Conservation (phyloP, 208 protist genomes). For the Leishmania gerbilli region DNA sequence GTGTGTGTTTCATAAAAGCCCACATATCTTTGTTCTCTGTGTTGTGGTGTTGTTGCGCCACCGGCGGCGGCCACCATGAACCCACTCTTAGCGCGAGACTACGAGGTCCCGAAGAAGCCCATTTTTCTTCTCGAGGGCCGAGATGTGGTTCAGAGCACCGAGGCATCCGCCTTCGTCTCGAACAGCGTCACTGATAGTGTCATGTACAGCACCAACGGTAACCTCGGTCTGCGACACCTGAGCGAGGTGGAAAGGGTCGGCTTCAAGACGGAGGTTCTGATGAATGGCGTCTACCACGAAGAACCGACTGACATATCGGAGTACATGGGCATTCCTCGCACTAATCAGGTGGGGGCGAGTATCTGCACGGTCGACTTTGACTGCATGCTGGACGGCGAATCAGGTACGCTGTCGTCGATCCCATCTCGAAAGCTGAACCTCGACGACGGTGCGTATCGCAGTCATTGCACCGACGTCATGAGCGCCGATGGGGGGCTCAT, state of each 20-base stretch:
- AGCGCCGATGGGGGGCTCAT: slow-evolving; percentile 78
- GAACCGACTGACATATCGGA: slow-evolving; percentile 11
- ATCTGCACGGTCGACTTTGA: slow-evolving; percentile 74
- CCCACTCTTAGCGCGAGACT: slow-evolving; percentile 69
- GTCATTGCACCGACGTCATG: slow-evolving; percentile 74
- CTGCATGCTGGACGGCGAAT: slow-evolving; percentile 81
- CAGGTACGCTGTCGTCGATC: slow-evolving; percentile 69
- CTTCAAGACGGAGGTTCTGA: slow-evolving; percentile 69
- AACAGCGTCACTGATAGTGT: slow-evolving; percentile 80
- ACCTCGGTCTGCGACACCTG: slow-evolving; percentile 75
- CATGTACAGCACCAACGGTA: slow-evolving; percentile 89
- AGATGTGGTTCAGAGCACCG: slow-evolving; percentile 80
- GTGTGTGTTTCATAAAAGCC: neutral
- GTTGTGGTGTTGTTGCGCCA: neutral
- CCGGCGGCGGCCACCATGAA: slow-evolving; percentile 24
- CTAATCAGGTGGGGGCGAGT: slow-evolving; percentile 63
- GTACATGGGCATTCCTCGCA: slow-evolving; percentile 23
- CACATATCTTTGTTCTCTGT: neutral
- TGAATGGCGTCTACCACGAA: slow-evolving; percentile 84
- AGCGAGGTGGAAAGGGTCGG: slow-evolving; percentile 78
- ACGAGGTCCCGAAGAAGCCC: slow-evolving; percentile 84
- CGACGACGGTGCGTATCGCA: slow-evolving; percentile 70
- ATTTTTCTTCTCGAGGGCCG: slow-evolving; percentile 76
- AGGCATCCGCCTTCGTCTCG: slow-evolving; percentile 76
- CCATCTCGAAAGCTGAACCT: slow-evolving; percentile 65